Percentiles rank a stretch among this genome's conserved stretches.
Conservation (phyloP, 805 yeast species). For the Candida gorgasii region DNA sequence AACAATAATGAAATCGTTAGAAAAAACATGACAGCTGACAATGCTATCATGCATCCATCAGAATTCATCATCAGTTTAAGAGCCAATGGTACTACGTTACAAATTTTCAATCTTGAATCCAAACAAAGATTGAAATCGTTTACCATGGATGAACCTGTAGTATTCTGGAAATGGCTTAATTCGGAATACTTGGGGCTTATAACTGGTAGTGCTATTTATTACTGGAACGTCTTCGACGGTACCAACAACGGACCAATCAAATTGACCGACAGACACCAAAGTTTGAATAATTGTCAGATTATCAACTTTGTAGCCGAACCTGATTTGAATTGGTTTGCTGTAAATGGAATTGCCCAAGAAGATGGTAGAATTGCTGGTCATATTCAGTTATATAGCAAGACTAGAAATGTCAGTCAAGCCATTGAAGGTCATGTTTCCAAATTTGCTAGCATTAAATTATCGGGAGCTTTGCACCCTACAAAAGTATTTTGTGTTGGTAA, state of each 20-base stretch:
- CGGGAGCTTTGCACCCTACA: slow-evolving; percentile 71
- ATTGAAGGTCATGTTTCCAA: slow-evolving; percentile 97
- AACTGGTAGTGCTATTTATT: slow-evolving; percentile 71
- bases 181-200: slow-evolving; percentile 76
- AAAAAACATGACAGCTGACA: slow-evolving; percentile 95
- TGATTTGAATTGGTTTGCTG: slow-evolving; percentile 87
- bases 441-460: slow-evolving; percentile 75
- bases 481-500: slow-evolving; percentile 93
- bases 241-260: slow-evolving; percentile 75
- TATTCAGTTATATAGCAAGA: slow-evolving; percentile 86
- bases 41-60: slow-evolving; percentile 94
- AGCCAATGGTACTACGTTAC: slow-evolving; percentile 95
- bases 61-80: slow-evolving; percentile 87
- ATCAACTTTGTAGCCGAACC: slow-evolving; percentile 86
- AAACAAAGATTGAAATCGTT: slow-evolving; percentile 89
- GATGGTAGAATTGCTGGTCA: slow-evolving; percentile 94
- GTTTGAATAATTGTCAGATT: slow-evolving; percentile 78
- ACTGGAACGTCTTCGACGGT: slow-evolving; percentile 84
- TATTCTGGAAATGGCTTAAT: slow-evolving; percentile 93
- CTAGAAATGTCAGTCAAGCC: slow-evolving; percentile 91
- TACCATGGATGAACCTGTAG: slow-evolving; percentile 83
- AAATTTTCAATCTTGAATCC: slow-evolving; percentile 83
- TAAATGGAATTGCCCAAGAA: slow-evolving; percentile 93
- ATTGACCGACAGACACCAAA: slow-evolving; percentile 80
- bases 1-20: slow-evolving; percentile 78